phyloP scores from a whole-genome alignment of 2,329 filamentous ascomycete genomes.

The Hirsutella rhossiliensis region DNA sequence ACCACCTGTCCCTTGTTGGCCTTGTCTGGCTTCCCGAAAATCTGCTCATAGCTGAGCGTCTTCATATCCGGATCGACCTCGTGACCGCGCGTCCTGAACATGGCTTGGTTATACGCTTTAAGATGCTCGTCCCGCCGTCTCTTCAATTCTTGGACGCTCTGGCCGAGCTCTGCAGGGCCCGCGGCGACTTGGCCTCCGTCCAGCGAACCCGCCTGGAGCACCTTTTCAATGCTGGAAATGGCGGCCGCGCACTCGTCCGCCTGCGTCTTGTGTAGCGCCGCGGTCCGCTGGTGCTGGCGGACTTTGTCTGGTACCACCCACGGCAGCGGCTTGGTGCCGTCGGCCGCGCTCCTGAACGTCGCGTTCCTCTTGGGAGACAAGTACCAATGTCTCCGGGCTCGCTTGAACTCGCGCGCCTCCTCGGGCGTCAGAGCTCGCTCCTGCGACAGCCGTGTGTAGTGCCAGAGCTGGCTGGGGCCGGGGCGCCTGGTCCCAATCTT shows the following conservation, averaged over 20 bases:
- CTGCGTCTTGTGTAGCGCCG: slow-evolving; percentile 18
- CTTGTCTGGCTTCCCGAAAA: slow-evolving; percentile 15
- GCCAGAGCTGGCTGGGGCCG: slow-evolving; percentile 20
- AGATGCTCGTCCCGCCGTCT: slow-evolving; percentile 13
- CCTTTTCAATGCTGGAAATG: slow-evolving; percentile 10
- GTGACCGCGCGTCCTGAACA: slow-evolving; percentile 17
- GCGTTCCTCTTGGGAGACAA: slow-evolving; percentile 16
- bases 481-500: slow-evolving; percentile 18
- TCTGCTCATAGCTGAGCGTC: slow-evolving; percentile 12
- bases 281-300: slow-evolving; percentile 13
- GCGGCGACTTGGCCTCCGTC: not conserved
- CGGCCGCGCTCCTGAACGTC: slow-evolving; percentile 8
- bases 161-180: slow-evolving; percentile 1
- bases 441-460: slow-evolving; percentile 16
- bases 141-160: slow-evolving; percentile 11
- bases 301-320: slow-evolving; percentile 10
- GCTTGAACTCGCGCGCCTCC: slow-evolving; percentile 21
- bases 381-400: slow-evolving; percentile 18
- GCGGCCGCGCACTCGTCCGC: slow-evolving; percentile 13
- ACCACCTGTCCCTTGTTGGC: slow-evolving; percentile 3
- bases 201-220: slow-evolving; percentile 4
- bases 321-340: slow-evolving; percentile 8
- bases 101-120: slow-evolving; percentile 11
- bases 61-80: slow-evolving; percentile 15
- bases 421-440: slow-evolving; percentile 18